Evolutionary conservation across 23 red algal species (phyloP).

Genomic region (Cyanidiococcus yangmingshanensis): DNA sequence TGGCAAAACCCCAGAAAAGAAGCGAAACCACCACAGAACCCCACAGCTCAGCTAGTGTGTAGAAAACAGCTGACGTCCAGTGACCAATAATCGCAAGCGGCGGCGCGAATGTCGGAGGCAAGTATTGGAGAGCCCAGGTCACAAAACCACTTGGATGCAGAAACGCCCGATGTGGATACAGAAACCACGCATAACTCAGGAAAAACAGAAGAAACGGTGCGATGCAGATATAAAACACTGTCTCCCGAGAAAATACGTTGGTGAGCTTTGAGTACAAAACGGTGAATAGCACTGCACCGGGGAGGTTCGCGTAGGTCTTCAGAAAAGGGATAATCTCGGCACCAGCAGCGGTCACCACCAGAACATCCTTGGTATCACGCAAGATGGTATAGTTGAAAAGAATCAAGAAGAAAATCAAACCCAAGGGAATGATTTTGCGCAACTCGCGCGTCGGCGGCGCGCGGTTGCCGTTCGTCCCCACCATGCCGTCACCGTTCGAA

Average conservation of each 20-base stretch:
- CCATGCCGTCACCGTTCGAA: neutral
- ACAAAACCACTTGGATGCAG: conserved; percentile 67
- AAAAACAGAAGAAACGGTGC: conserved; percentile 91
- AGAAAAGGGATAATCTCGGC: conserved; percentile 98
- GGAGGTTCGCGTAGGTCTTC: conserved; percentile 97
- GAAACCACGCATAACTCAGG: conserved; percentile 62
- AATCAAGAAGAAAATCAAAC: conserved; percentile 95
- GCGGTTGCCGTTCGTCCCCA: neutral
- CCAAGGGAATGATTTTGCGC: conserved; percentile 85
- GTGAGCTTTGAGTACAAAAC: conserved; percentile 76
- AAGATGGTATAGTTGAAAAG: conserved; percentile 99
- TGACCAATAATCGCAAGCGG: conserved; percentile 78
- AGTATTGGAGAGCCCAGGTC: conserved; percentile 29
- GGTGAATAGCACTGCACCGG: conserved; percentile 88
- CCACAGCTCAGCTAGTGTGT: conserved; percentile 96
- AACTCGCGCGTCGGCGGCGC: conserved; percentile 64
- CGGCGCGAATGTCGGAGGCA: conserved; percentile 57
- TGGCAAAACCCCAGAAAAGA: conserved; percentile 98
- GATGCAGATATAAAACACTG: conserved; percentile 88
- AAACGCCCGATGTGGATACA: conserved; percentile 65
- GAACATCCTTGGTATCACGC: conserved; percentile 97
- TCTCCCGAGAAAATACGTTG: conserved; percentile 65
- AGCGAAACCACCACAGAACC: conserved; percentile 90
- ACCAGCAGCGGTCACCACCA: conserved; percentile 88
- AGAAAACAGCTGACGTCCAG: conserved; percentile 98